Percentiles rank a stretch among this genome's conserved stretches.
These are phyloP conservation scores for Tephrocybe sp. DNA, from an alignment of 768 basidiomycete genomes.

Conservation along the genomic window DNA sequence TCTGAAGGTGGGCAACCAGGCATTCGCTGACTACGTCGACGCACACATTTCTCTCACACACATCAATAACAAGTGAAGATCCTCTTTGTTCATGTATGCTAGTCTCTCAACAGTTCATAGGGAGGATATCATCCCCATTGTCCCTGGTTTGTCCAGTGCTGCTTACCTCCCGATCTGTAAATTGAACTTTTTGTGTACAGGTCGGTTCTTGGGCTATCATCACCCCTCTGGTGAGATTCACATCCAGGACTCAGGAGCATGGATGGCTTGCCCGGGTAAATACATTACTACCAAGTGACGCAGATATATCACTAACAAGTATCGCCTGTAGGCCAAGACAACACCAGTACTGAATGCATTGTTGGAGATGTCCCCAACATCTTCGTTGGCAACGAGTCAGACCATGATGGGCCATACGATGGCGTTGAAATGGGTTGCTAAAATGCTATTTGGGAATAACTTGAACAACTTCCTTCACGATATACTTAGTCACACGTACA, in stretches of 20 bases:
- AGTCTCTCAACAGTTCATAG: slow-evolving; percentile 15
- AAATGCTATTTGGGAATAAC: slow-evolving; percentile 12
- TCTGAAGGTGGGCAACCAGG: slow-evolving; percentile 51
- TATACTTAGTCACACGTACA: no score
- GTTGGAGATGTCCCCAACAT: slow-evolving; percentile 52
- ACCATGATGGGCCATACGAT: slow-evolving; percentile 49
- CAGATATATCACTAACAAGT: background rate
- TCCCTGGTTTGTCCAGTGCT: slow-evolving; percentile 30
- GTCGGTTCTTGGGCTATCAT: slow-evolving; percentile 32
- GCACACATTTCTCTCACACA: slow-evolving; percentile 45
- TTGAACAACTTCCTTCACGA: background rate
- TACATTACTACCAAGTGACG: background rate
- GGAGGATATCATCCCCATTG: slow-evolving; percentile 37
- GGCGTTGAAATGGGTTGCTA: slow-evolving; percentile 21
- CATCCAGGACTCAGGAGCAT: slow-evolving; percentile 44
- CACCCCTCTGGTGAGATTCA: slow-evolving; percentile 51
- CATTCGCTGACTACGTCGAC: slow-evolving; percentile 61
- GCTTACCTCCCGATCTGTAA: background rate
- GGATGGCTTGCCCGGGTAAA: slow-evolving; percentile 55
- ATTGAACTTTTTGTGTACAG: slow-evolving; percentile 8
- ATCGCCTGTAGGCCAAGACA: slow-evolving; percentile 50
- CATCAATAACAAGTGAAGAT: slow-evolving; percentile 53
- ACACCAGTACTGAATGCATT: slow-evolving; percentile 44
- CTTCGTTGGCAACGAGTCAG: slow-evolving; percentile 33
- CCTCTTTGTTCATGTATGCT: background rate